phyloP scores from a whole-genome alignment of 768 basidiomycete species.

The Phaeotremella fagi region DNA sequence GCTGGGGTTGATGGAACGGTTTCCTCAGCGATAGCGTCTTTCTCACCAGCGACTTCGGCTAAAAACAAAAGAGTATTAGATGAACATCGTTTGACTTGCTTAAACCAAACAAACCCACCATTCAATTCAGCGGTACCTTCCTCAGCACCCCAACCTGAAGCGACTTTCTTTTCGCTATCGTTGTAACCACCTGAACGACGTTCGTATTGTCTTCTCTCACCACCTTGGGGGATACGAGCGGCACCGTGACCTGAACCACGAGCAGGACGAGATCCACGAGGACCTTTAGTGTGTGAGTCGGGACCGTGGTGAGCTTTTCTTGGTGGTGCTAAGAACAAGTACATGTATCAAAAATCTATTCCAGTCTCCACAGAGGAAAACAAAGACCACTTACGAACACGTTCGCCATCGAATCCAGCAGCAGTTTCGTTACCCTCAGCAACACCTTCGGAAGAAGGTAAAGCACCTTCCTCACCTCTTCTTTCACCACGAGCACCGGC shows the following conservation, averaged over 20 bases:
- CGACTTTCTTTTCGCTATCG: constrained; percentile 91
- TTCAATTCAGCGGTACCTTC: constrained; percentile 66
- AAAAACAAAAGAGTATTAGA: background rate
- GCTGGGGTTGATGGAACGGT: constrained; percentile 63
- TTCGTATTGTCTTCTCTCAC: constrained; percentile 75
- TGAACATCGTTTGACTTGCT: background rate
- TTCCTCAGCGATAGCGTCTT: constrained; percentile 70
- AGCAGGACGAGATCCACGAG: constrained; percentile 51
- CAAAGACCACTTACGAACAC: constrained; percentile 30
- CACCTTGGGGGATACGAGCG: constrained; percentile 48
- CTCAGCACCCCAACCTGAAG: constrained; percentile 92
- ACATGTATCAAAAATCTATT: no score
- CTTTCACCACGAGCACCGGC: constrained; percentile 22
- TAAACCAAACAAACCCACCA: background rate
- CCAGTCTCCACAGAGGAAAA: background rate
- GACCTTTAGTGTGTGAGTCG: constrained; percentile 43
- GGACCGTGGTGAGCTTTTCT: constrained; percentile 30
- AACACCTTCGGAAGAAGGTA: constrained; percentile 20
- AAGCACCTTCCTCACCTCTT: constrained; percentile 18
- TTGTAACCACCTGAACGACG: constrained; percentile 53
- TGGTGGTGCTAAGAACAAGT: constrained; percentile 30
- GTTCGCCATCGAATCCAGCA: constrained; percentile 47
- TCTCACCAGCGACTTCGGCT: constrained; percentile 67
- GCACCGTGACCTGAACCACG: constrained; percentile 55
- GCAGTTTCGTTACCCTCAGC: constrained; percentile 38